Evolutionary conservation across 805 yeast genomes (phyloP).

Genomic region (Ogataea paradorogensis): DNA sequence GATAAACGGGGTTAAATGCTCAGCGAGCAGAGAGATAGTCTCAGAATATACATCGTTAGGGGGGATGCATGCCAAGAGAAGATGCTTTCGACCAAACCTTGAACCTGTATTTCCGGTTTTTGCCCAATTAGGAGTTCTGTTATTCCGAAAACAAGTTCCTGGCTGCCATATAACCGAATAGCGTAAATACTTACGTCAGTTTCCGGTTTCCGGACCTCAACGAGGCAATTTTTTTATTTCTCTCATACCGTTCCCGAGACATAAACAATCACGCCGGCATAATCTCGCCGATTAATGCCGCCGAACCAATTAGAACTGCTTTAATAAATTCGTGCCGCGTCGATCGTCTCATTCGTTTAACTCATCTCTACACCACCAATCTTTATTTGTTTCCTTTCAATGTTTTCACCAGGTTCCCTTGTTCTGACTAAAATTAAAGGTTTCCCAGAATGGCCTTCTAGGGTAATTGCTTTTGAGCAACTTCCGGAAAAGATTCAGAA

Average conservation of each 20-base stretch:
- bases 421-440: conserved; percentile 84
- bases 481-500: conserved; percentile 56
- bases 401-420: conserved; percentile 42
- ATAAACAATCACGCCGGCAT: conserved; percentile 10
- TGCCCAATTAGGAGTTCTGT: background rate
- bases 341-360: conserved; percentile 1
- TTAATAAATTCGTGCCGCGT: conserved; percentile 3
- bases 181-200: background rate
- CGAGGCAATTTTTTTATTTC: conserved; percentile 9
- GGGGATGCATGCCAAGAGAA: background rate
- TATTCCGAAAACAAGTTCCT: background rate
- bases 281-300: conserved; percentile 2
- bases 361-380: conserved; percentile 8
- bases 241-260: conserved; percentile 9
- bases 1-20: conserved; percentile 1
- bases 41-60: background rate
- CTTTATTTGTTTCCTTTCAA: background rate
- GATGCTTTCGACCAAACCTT: background rate
- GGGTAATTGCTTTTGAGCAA: conserved; percentile 59
- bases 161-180: no score
- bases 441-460: conserved; percentile 89
- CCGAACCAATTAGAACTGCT: conserved; percentile 4
- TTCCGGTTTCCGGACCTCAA: conserved; percentile 5
- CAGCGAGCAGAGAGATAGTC: background rate
- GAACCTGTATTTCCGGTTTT: background rate